Evolutionary conservation across 192 early-diverging fungal species (phyloP).

Genomic region (Podila horticola): DNA sequence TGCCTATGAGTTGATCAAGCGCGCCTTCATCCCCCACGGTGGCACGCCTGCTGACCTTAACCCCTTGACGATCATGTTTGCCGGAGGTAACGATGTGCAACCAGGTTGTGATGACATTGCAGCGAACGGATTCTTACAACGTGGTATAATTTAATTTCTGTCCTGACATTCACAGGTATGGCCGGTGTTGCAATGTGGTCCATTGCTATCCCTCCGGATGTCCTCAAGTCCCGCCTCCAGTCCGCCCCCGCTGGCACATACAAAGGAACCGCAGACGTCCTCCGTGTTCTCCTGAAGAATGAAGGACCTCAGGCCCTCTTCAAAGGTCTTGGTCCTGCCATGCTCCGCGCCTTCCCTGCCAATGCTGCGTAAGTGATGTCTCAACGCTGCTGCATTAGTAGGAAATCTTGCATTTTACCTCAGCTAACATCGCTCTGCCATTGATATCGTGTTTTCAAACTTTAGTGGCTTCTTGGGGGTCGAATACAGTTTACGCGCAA

Average conservation of each 20-base stretch:
- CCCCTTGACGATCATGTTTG: conserved; percentile 83
- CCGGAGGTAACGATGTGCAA: conserved; percentile 75
- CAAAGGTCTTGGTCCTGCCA: conserved; percentile 89
- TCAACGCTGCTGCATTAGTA: conserved; percentile 20
- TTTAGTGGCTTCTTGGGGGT: conserved; percentile 47
- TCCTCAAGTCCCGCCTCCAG: conserved; percentile 91
- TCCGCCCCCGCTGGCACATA: conserved; percentile 90
- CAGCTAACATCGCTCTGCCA: neutral
- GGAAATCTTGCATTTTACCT: neutral
- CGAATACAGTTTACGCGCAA: conserved; percentile 46
- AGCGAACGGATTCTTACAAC: neutral
- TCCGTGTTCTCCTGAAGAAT: conserved; percentile 67
- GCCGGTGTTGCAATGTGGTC: conserved; percentile 99
- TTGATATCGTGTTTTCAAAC: neutral
- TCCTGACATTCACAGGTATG: conserved; percentile 65
- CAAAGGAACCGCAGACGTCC: conserved; percentile 71
- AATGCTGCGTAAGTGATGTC: conserved; percentile 80
- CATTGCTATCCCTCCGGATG: conserved; percentile 92
- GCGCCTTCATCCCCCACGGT: conserved; percentile 67
- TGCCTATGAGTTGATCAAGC: conserved; percentile 91
- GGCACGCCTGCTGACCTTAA: conserved; percentile 80
- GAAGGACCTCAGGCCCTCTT: conserved; percentile 86
- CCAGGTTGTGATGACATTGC: too few relatives aligned
- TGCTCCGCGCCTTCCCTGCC: conserved; percentile 89
- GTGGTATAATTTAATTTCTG: neutral